Base-by-base conservation (phyloP, 2,329 filamentous ascomycete species). In the Penicillium sp. region DNA sequence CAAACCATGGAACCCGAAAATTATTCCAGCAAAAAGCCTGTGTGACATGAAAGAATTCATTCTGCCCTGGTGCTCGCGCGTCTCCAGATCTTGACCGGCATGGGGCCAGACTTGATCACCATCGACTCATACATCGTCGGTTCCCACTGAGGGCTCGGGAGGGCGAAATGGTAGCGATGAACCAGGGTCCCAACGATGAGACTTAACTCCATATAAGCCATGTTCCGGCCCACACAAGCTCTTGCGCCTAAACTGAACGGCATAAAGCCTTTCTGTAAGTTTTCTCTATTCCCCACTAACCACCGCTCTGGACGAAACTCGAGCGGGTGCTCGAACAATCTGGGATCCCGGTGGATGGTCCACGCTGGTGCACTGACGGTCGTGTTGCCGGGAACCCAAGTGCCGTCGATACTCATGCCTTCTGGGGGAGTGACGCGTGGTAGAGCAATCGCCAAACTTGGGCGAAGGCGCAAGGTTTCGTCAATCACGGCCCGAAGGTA, bases 401-500 rank as follows among this genome's bases (percentile, higher is more conserved):
- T 34, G 25, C 54, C 54, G 31, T 22, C 17, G 5, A 56, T 50
- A 34, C 31, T 38, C 34, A 39, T 39, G 28, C 54, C 54, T 43
- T 56, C n/a, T n/a, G 54, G 31, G 31, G 43, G 54, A 14, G 54
- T 56, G n/a, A 38, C 25, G 54, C 54, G 54, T n/a, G 42, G 42
- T 10, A 49, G 43, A 8, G 25, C 45, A 14, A 37, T n/a, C 14
- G 54, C 42, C 12, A 50, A n/a, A 28, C 25, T n/a, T 28, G 43
- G 43, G 25, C 20, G 20, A 25, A 56, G 54, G 14, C 43, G 54
- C 28, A 56, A 25, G 34, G 54, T 39, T 60, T 84, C 83, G 58
- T 84, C 80, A 20, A 83, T 67, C 59, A 77, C 82, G 1, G 79
- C 81, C 12, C 77, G 75, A 4, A 84, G 77, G 62, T 82, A 84